These are phyloP conservation scores for Suhomyces canberraensis DNA, from an alignment of 805 yeast species.

Conservation along the genomic window DNA sequence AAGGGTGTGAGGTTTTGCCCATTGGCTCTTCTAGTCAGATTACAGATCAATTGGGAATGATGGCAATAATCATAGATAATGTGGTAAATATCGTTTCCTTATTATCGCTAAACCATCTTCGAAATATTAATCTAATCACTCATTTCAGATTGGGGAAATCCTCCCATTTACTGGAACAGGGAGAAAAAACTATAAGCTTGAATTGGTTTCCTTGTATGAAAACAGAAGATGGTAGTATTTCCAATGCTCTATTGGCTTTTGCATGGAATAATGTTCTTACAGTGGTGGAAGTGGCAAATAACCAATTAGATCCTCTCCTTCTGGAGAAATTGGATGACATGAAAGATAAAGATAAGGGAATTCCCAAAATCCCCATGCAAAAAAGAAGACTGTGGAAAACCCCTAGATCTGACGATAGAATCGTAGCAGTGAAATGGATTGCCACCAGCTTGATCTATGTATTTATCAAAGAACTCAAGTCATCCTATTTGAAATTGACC, in stretches of 20 bases:
- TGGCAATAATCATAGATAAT: slow-evolving; percentile 56
- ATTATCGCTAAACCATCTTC: slow-evolving; percentile 38
- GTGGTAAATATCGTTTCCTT: slow-evolving; percentile 54
- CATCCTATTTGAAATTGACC: background rate
- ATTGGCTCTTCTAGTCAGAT: slow-evolving; percentile 52
- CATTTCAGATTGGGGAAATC: slow-evolving; percentile 55
- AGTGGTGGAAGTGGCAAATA: slow-evolving; percentile 47
- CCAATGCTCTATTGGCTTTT: slow-evolving; percentile 53
- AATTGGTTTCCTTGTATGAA: slow-evolving; percentile 59
- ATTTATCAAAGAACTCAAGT: slow-evolving; percentile 11
- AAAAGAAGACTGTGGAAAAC: slow-evolving; percentile 24
- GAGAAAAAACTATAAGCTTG: slow-evolving; percentile 23
- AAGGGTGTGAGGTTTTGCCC: slow-evolving; percentile 50
- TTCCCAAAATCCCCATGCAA: slow-evolving; percentile 25
- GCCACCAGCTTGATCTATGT: slow-evolving; percentile 25
- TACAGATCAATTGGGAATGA: slow-evolving; percentile 55
- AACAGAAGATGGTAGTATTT: slow-evolving; percentile 18
- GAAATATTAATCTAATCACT: slow-evolving; percentile 31
- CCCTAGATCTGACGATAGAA: slow-evolving; percentile 10
- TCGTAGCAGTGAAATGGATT: slow-evolving; percentile 58
- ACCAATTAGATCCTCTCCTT: slow-evolving; percentile 31
- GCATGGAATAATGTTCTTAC: slow-evolving; percentile 65
- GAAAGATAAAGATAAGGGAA: slow-evolving; percentile 36
- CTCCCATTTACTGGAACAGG: slow-evolving; percentile 14
- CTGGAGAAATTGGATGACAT: slow-evolving; percentile 23